Conservation (phyloP, 371 early-diverging fungal genomes). For the Apophysomyces elegans region DNA sequence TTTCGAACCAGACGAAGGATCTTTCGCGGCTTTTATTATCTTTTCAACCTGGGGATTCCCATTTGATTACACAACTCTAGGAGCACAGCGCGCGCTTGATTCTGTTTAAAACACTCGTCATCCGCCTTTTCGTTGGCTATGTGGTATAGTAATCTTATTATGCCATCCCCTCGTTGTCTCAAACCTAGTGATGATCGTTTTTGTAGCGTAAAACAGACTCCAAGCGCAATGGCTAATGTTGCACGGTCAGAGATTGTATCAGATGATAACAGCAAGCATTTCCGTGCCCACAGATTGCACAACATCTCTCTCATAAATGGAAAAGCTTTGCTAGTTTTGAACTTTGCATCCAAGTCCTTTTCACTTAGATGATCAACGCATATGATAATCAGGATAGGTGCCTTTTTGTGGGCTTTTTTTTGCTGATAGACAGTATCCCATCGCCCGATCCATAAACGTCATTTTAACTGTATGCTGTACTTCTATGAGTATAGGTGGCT, state of each 20-base stretch:
- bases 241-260: slow-evolving; percentile 7
- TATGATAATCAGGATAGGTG: too few species aligned
- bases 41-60: slow-evolving; percentile 11
- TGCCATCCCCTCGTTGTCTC: not conserved
- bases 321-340: not conserved
- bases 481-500: too few species aligned
- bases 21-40: slow-evolving; percentile 7
- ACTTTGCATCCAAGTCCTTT: too few species aligned
- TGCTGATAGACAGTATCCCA: too few species aligned
- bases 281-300: not conserved
- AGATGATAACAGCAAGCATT: slow-evolving; percentile 12
- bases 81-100: not conserved
- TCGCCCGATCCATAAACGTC: too few species aligned
- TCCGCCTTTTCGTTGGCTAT: not conserved
- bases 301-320: slow-evolving; percentile 1
- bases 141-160: slow-evolving; percentile 4
- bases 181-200: not conserved
- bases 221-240: not conserved
- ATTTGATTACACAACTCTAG: not conserved
- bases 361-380: too few species aligned
- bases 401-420: too few species aligned
- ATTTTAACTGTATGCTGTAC: too few species aligned
- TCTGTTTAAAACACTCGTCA: not conserved
- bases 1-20: slow-evolving; percentile 10
- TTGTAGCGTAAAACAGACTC: too few species aligned